These are phyloP conservation scores for Talaromyces trachyspermus DNA, from an alignment of 495 filamentous ascomycete species.

Conservation along the genomic window DNA sequence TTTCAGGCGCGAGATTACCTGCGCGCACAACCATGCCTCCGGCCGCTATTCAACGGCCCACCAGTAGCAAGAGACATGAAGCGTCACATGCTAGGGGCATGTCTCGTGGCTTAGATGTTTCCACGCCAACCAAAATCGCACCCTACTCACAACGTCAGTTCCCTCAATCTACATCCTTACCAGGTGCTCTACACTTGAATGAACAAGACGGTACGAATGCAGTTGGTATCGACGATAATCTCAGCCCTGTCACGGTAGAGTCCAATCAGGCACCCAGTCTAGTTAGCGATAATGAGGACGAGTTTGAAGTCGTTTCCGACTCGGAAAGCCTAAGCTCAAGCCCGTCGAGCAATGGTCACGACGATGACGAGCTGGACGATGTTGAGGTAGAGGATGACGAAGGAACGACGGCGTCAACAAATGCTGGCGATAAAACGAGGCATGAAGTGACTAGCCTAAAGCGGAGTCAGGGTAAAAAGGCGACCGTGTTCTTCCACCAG, in stretches of 20 bases:
- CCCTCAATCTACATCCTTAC: slow-evolving; percentile 16
- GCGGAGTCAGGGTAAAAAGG: slow-evolving; percentile 35
- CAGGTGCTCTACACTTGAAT: slow-evolving; percentile 21
- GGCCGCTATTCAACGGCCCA: slow-evolving; percentile 40
- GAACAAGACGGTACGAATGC: slow-evolving; percentile 40
- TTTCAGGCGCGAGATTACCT: slow-evolving; percentile 36
- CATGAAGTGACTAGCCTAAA: slow-evolving; percentile 31
- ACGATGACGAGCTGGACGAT: slow-evolving; percentile 40
- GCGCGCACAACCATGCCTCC: slow-evolving; percentile 52
- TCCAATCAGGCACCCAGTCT: slow-evolving; percentile 78
- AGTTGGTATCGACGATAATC: slow-evolving; percentile 46
- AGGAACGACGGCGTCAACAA: slow-evolving; percentile 23
- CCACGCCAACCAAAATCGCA: slow-evolving; percentile 25
- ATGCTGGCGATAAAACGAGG: slow-evolving; percentile 29
- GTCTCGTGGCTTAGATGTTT: slow-evolving; percentile 21
- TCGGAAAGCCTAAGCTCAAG: slow-evolving; percentile 27
- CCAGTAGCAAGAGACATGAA: slow-evolving; percentile 49
- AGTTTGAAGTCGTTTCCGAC: slow-evolving; percentile 44
- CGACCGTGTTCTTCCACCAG: slow-evolving; percentile 32
- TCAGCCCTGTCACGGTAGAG: slow-evolving; percentile 72
- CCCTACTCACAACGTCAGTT: slow-evolving; percentile 26
- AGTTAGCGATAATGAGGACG: slow-evolving; percentile 80
- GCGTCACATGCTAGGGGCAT: slow-evolving; percentile 14
- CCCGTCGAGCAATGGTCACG: slow-evolving; percentile 34
- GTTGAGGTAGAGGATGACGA: slow-evolving; percentile 49